These are phyloP conservation scores for Saturnispora gosingensis DNA, from an alignment of 805 yeast species.

Conservation along the genomic window DNA sequence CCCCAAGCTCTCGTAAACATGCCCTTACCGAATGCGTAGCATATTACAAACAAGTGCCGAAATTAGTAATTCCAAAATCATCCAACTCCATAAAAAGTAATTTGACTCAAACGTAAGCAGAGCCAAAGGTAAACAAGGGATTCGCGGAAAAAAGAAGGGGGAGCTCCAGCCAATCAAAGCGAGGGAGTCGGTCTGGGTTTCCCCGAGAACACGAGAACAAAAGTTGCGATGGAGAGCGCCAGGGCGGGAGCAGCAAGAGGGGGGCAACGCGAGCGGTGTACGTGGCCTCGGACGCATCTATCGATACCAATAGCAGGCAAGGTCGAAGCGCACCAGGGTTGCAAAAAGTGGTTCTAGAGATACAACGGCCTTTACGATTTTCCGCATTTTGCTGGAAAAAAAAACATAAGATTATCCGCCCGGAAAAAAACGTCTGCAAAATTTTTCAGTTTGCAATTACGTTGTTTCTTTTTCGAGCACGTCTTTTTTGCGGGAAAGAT, in stretches of 20 bases:
- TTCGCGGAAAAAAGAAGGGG: neutral
- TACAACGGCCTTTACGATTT: neutral
- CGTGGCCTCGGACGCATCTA: neutral
- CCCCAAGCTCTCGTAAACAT: neutral
- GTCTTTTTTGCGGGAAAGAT: slow-evolving; percentile 1
- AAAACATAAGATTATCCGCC: neutral
- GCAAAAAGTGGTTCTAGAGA: too few relatives aligned
- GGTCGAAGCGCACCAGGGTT: neutral
- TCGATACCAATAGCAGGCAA: neutral
- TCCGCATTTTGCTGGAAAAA: neutral
- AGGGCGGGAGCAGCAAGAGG: neutral
- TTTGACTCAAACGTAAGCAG: neutral
- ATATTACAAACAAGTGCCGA: neutral
- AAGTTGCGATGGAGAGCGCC: neutral
- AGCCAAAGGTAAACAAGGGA: neutral
- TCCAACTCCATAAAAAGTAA: neutral
- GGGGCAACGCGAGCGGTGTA: neutral
- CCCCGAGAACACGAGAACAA: neutral
- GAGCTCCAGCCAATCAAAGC: neutral
- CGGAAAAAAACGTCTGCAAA: neutral
- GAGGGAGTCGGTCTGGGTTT: neutral
- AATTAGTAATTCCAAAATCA: neutral
- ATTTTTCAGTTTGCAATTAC: neutral
- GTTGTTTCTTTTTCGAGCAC: neutral
- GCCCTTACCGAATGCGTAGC: neutral